Evolutionary conservation across 2,329 filamentous ascomycete species (phyloP).

Genomic region (Dryadomyces quercus-mongolicae): DNA sequence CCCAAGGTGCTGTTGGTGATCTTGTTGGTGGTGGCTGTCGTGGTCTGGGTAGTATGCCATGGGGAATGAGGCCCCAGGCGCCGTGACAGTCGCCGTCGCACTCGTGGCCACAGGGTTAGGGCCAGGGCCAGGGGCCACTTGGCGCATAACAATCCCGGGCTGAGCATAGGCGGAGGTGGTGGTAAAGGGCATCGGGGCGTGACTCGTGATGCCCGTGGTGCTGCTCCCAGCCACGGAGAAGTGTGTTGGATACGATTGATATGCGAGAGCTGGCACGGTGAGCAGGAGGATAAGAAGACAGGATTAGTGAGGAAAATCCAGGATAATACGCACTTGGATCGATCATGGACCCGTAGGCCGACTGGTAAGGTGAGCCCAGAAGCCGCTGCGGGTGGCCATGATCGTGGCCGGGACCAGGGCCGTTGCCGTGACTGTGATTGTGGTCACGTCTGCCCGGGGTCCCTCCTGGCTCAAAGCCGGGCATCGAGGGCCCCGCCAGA

Average conservation of each 20-base stretch:
- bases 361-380: neutral
- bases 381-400: neutral
- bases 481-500: constrained; percentile 4
- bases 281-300: too few relatives aligned
- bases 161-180: neutral
- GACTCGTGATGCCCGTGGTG: neutral
- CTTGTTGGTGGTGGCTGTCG: neutral
- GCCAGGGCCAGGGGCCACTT: neutral
- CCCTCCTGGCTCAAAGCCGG: too few relatives aligned
- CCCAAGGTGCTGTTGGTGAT: too few relatives aligned
- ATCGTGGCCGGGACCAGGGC: too few relatives aligned
- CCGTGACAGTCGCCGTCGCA: too few relatives aligned
- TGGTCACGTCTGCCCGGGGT: too few relatives aligned
- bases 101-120: too few relatives aligned
- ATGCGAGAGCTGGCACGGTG: too few relatives aligned
- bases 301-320: too few relatives aligned
- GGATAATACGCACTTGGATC: too few relatives aligned
- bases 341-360: neutral
- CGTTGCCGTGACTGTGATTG: neutral
- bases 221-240: neutral
- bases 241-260: neutral
- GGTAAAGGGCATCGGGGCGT: neutral
- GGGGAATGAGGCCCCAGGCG: too few relatives aligned
- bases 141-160: neutral
- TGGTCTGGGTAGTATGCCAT: neutral